These are phyloP conservation scores for Lentinula detonsa DNA, from an alignment of 768 basidiomycete species.

Conservation along the genomic window DNA sequence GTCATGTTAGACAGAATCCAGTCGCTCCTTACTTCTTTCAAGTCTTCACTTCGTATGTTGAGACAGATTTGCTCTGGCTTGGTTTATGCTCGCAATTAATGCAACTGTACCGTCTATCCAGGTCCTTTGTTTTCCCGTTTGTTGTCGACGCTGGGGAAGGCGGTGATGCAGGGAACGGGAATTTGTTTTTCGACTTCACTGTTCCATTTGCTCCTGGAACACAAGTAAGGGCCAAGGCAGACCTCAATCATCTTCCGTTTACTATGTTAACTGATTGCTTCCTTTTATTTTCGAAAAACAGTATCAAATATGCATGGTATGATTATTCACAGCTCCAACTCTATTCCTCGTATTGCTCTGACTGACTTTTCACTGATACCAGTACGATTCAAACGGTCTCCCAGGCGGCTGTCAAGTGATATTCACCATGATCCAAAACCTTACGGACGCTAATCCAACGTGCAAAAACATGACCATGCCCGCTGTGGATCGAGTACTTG, in stretches of 20 bases:
- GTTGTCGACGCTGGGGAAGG: slow-evolving; percentile 32
- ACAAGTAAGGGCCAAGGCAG: slow-evolving; percentile 15
- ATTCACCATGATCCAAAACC: slow-evolving; percentile 41
- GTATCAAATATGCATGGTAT: slow-evolving; percentile 57
- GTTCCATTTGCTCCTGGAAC: slow-evolving; percentile 48
- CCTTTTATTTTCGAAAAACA: slow-evolving; percentile 9
- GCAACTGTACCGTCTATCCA: slow-evolving; percentile 9
- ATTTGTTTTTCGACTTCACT: slow-evolving; percentile 25
- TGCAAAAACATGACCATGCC: slow-evolving; percentile 38
- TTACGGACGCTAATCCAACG: slow-evolving; percentile 23
- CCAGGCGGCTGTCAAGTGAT: slow-evolving; percentile 48
- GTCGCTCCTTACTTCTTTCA: slow-evolving; percentile 44
- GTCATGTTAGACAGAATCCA: slow-evolving; percentile 31
- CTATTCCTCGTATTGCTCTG: neutral
- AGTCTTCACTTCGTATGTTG: slow-evolving; percentile 38
- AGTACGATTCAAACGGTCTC: slow-evolving; percentile 42
- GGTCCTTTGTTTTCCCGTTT: slow-evolving; percentile 37
- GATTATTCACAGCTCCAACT: neutral
- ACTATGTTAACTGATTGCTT: neutral
- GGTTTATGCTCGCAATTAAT: too few relatives aligned
- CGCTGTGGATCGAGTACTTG: slow-evolving; percentile 15
- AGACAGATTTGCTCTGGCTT: slow-evolving; percentile 1
- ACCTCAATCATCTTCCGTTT: neutral
- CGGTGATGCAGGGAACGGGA: slow-evolving; percentile 20
- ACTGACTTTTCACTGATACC: neutral